Evolutionary conservation across 306 rosid species (phyloP).

Genomic region (Quercus gilva): DNA sequence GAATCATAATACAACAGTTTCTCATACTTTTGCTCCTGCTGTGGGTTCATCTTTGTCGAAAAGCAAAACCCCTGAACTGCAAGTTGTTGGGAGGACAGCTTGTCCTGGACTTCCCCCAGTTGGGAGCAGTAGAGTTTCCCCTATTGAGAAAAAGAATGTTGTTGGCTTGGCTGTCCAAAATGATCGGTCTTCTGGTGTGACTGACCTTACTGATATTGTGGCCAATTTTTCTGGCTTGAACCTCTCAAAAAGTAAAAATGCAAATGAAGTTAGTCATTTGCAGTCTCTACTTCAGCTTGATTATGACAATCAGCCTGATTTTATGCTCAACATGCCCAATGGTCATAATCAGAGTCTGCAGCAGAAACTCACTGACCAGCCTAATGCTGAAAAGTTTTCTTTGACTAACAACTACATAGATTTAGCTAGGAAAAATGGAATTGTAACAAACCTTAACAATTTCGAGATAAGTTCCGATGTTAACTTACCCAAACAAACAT

Average conservation of each 20-base stretch:
- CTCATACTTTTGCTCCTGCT: constrained; percentile 57
- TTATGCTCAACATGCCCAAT: constrained; percentile 38
- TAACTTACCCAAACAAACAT: constrained; percentile 62
- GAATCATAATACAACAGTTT: constrained; percentile 39
- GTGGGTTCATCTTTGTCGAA: constrained; percentile 62
- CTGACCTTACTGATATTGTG: constrained; percentile 53
- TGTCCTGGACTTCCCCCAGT: constrained; percentile 62
- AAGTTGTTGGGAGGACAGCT: constrained; percentile 58
- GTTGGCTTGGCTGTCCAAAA: constrained; percentile 43
- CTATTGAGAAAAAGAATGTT: constrained; percentile 44
- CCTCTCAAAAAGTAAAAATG: constrained; percentile 55
- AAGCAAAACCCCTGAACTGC: constrained; percentile 74
- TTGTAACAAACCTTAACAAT: constrained; percentile 41
- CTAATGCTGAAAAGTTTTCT: constrained; percentile 23
- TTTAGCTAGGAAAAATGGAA: constrained; percentile 53
- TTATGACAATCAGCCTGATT: constrained; percentile 48
- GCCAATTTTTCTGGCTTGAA: constrained; percentile 59
- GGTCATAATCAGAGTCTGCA: constrained; percentile 37
- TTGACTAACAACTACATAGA: constrained; percentile 28
- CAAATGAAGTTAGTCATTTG: constrained; percentile 54
- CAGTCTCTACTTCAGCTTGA: constrained; percentile 62
- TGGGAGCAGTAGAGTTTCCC: constrained; percentile 54
- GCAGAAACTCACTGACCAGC: constrained; percentile 25
- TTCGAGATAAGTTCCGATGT: constrained; percentile 34
- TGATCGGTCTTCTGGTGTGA: constrained; percentile 53